These are phyloP conservation scores for Coniferiporia sulphurascens DNA, from an alignment of 1,284 basidiomycete species.

Conservation along the genomic window DNA sequence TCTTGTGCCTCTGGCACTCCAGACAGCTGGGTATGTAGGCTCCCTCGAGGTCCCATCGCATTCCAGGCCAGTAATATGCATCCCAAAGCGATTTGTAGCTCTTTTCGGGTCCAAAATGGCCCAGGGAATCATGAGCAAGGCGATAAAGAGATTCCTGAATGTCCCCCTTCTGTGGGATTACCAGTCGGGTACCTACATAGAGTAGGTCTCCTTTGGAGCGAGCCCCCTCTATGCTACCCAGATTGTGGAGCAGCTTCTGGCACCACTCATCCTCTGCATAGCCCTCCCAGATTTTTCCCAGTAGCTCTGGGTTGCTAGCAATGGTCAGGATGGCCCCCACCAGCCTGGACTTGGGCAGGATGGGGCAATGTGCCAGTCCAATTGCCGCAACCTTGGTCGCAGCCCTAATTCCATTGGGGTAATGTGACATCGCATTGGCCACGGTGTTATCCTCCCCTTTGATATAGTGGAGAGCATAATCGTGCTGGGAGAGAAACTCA, in stretches of 20 bases:
- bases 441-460: slow-evolving; percentile 32
- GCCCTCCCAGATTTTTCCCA: slow-evolving; percentile 24
- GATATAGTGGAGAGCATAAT: slow-evolving; percentile 32
- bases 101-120: slow-evolving; percentile 26
- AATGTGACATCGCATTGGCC: slow-evolving; percentile 33
- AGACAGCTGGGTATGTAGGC: slow-evolving; percentile 22
- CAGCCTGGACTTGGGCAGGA: no score
- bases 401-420: no score
- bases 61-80: slow-evolving; percentile 22
- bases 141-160: slow-evolving; percentile 23
- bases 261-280: slow-evolving; percentile 30
- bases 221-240: slow-evolving; percentile 19
- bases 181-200: slow-evolving; percentile 26
- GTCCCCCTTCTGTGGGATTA: slow-evolving; percentile 26
- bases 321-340: slow-evolving; percentile 21
- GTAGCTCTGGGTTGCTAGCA: slow-evolving; percentile 21
- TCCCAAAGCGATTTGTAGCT: slow-evolving; percentile 16
- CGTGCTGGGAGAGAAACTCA: slow-evolving; percentile 33
- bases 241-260: slow-evolving; percentile 19
- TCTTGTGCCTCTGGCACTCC: slow-evolving; percentile 24
- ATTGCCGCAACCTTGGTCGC: neutral
- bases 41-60: slow-evolving; percentile 17
- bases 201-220: slow-evolving; percentile 23
- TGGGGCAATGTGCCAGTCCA: neutral
- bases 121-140: slow-evolving; percentile 24